These are phyloP conservation scores for Cicer bijugum DNA, from an alignment of 306 rosid genomes.

Conservation along the genomic window DNA sequence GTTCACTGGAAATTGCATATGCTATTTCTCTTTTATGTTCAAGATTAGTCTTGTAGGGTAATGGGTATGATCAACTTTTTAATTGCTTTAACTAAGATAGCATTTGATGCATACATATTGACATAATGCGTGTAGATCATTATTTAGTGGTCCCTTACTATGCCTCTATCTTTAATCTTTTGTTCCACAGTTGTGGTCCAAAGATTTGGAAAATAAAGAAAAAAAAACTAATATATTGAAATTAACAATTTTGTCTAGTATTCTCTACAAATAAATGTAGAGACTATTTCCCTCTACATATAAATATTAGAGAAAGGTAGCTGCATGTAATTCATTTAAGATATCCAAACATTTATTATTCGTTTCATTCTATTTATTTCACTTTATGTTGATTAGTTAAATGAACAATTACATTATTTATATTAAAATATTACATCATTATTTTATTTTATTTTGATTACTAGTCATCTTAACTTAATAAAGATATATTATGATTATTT, in stretches of 20 bases:
- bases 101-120: neutral
- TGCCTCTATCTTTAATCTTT: neutral
- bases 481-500: neutral
- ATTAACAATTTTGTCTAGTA: too few relatives aligned
- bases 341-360: too few relatives aligned
- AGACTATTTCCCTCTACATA: too few relatives aligned
- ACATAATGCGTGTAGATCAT: constrained; percentile 38
- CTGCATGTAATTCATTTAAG: too few relatives aligned
- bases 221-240: neutral
- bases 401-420: neutral
- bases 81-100: constrained; percentile 44
- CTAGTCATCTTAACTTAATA: neutral
- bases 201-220: neutral
- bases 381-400: too few relatives aligned
- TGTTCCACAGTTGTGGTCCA: constrained; percentile 36
- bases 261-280: too few relatives aligned
- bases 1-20: constrained; percentile 47
- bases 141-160: constrained; percentile 45
- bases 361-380: too few relatives aligned
- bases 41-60: constrained; percentile 18
- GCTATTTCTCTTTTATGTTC: constrained; percentile 42
- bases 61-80: constrained; percentile 38
- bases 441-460: neutral
- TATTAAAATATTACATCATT: neutral
- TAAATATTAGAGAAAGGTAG: too few relatives aligned